Base-by-base conservation (phyloP, 805 yeast genomes). In the Starmera quercuum region DNA sequence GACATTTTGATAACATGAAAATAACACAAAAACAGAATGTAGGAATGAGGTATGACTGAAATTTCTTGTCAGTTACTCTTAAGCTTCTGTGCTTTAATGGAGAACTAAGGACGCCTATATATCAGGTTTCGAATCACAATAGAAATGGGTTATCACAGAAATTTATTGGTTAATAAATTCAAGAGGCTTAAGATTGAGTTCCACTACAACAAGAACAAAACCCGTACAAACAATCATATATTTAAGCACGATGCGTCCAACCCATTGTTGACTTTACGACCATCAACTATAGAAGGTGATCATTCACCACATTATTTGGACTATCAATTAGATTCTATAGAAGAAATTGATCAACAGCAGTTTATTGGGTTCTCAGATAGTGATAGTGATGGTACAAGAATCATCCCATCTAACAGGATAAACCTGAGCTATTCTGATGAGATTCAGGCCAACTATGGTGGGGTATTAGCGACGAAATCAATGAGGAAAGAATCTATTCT, bases 141-240 rank as follows among this genome's bases (percentile, higher is more conserved):
- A n/a, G n/a, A 12, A 8, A 33, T 34, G 36, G 36, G 21, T 23
- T 16, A 24, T 15, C 26, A 32, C 11, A n/a, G 41, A 26, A 63
- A 54, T 34, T 51, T 51, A 12, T 39, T 56, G 25, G 54, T 59
- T 33, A 61, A 56, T 44, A 56, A 58, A 32, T 38, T 58, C 21
- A 60, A 56, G 34, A 56, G 59, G 36, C 44, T 53, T 29, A 44
- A 46, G 25, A 57, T 63, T 18, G 61, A 60, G 32, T 62, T 55
- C 36, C 53, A 55, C 16, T 64, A 59, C 34, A 51, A 52, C 27
- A 63, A 56, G 46, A 66, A 68, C 47, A 61, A 61, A 46, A 55
- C 58, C 26, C 48, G 54, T 22, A 48, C 48, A 25, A 60, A 59
- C 38, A 64, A 64, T 2, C 45, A 64, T 14, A 59, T 67, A 6